Evolutionary conservation across 345 rosid species (phyloP).

Genomic region (Adansonia digitata): DNA sequence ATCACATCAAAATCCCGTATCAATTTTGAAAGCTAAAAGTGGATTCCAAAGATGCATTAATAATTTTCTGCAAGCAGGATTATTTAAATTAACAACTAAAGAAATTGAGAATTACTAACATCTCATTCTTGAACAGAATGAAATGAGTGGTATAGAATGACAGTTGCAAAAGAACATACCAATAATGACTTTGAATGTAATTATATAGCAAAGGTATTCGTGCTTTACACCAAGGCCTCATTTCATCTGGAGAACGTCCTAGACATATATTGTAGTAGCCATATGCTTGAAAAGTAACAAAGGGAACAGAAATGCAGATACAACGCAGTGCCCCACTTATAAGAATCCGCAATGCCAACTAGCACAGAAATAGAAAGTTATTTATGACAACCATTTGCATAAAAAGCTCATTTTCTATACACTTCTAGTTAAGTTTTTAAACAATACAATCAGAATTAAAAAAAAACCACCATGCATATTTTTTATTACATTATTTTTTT

Average conservation of each 20-base stretch:
- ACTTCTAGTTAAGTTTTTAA: not conserved
- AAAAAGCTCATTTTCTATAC: not conserved
- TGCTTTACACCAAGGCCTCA: constrained; percentile 87
- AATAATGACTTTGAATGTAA: constrained; percentile 82
- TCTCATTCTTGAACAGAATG: not conserved
- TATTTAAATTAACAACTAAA: not conserved
- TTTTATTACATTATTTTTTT: no score
- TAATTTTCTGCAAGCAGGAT: not conserved
- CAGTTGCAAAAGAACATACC: constrained; percentile 40
- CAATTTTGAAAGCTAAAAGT: not conserved
- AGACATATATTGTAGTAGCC: constrained; percentile 71
- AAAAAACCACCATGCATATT: not conserved
- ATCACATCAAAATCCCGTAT: not conserved
- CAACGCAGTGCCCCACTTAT: constrained; percentile 54
- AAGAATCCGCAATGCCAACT: constrained; percentile 60
- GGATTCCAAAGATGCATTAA: not conserved
- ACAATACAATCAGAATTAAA: not conserved
- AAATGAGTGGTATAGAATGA: constrained; percentile 9
- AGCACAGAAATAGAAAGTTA: constrained; percentile 24
- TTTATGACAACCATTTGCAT: not conserved
- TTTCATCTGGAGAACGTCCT: constrained; percentile 44
- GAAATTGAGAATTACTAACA: not conserved
- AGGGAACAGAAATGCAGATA: constrained; percentile 58
- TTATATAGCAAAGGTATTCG: constrained; percentile 71
- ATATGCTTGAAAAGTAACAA: constrained; percentile 75